Evolutionary conservation across 805 yeast species (phyloP).

Genomic region (Lipomyces kockii): DNA sequence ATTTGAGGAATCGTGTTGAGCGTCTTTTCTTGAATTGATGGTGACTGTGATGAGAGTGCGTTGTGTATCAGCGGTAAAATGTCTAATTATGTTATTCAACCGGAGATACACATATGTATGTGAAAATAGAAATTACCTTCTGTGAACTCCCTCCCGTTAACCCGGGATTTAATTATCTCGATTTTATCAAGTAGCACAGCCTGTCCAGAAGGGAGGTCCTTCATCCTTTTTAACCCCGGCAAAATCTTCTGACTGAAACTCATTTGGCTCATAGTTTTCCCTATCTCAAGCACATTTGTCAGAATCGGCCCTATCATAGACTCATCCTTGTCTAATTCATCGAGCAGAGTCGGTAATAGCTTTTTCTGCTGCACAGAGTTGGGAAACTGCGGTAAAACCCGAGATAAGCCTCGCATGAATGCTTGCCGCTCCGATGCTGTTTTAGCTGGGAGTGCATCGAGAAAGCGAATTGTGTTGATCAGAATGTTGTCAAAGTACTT

Average conservation of each 20-base stretch:
- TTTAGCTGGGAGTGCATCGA: slow-evolving; percentile 84
- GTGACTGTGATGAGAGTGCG: slow-evolving; percentile 44
- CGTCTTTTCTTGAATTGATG: slow-evolving; percentile 58
- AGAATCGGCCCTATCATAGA: slow-evolving; percentile 54
- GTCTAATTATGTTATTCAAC: slow-evolving; percentile 29
- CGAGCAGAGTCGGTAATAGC: slow-evolving; percentile 70
- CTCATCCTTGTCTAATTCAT: slow-evolving; percentile 51
- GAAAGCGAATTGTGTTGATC: slow-evolving; percentile 74
- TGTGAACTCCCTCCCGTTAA: slow-evolving; percentile 59
- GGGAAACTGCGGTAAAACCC: slow-evolving; percentile 63
- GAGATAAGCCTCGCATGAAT: slow-evolving; percentile 68
- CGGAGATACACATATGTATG: neutral
- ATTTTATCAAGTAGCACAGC: slow-evolving; percentile 56
- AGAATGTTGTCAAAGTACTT: slow-evolving; percentile 81
- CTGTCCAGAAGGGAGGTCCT: slow-evolving; percentile 49
- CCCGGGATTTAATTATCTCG: slow-evolving; percentile 52
- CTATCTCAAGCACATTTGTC: slow-evolving; percentile 63
- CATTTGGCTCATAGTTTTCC: slow-evolving; percentile 69
- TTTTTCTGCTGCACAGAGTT: slow-evolving; percentile 63
- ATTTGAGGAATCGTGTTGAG: slow-evolving; percentile 52
- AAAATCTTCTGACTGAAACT: slow-evolving; percentile 75
- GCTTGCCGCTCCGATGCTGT: slow-evolving; percentile 65
- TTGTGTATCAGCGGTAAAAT: slow-evolving; percentile 53
- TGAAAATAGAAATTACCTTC: slow-evolving; percentile 37
- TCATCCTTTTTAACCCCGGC: slow-evolving; percentile 50